Base-by-base conservation (phyloP, 2,329 filamentous ascomycete species). In the Dothideomycetes sp. region DNA sequence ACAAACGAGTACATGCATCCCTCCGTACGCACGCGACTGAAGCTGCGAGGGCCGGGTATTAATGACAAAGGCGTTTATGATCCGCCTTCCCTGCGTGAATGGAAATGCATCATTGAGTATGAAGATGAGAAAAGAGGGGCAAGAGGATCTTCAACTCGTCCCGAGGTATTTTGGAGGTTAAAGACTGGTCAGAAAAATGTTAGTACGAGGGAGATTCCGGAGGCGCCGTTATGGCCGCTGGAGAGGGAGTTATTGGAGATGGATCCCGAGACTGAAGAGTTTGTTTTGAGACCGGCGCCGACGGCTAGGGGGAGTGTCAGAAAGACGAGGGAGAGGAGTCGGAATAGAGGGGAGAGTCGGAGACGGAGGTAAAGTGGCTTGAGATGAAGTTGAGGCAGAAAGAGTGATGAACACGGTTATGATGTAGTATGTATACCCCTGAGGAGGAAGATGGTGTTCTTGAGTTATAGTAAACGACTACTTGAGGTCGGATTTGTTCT, bases 1-100 rank as follows among this genome's bases (percentile, higher is more conserved):
- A 72, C 69, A 17, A 62, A 67, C 47, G 69, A 73, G 53, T 72
- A 71, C 49, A 65, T 73, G 20, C 69, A 73, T 49, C 62, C 69
- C 4, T 66, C 58, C 4, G 69, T 66, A 4, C 63, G 69, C 15
- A 57, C 65, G 1, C 61, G 69, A 11, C 48, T 64, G 31, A 61
- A 61, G 10, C 59, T 70, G 4, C 51, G 59, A 44, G 69, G 69
- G 4, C 68, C 68, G 1, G 68, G 68, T 4, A 47, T 63, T 29
- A 52, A 62, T 24, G 69, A 71, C 52, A 59, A 57, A 24, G 64
- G 64, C 31, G 29, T 50, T 18, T 73, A 72, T 51, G 61, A 67
- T 15, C 55, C 63, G 48, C 54, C 57, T 44, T 63, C 64, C 3
- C 54, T 69, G 13, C 56, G 62, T 28, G 62, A 63, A 47, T 73